Percentiles rank a stretch among this genome's conserved stretches.
Conservation (phyloP, 1,284 basidiomycete species). For the Ustilago vetiveriae region DNA sequence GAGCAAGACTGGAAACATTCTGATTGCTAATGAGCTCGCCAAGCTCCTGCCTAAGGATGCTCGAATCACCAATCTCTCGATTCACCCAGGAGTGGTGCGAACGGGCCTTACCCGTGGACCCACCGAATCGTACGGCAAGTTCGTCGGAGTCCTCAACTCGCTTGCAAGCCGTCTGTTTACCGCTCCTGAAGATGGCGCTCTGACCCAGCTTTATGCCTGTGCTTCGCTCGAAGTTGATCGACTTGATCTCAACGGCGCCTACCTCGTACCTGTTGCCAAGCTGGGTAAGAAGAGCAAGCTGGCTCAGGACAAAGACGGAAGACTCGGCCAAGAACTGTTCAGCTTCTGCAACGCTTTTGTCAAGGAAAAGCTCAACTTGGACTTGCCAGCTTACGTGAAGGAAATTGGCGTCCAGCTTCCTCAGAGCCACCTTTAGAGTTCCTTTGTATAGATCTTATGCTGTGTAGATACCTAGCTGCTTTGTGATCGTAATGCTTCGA, state of each 20-base stretch:
- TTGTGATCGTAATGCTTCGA: too few relatives aligned
- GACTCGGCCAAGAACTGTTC: slow-evolving; percentile 39
- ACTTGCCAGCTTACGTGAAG: slow-evolving; percentile 20
- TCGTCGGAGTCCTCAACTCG: slow-evolving; percentile 14
- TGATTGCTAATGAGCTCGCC: slow-evolving; percentile 49
- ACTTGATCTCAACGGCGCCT: slow-evolving; percentile 50
- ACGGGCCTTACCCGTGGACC: slow-evolving; percentile 30
- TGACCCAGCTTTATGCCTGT: slow-evolving; percentile 64
- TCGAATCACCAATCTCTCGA: slow-evolving; percentile 34
- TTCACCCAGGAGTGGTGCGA: slow-evolving; percentile 47
- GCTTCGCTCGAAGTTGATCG: slow-evolving; percentile 61
- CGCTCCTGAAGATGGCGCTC: slow-evolving; percentile 56
- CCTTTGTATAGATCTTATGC: not conserved
- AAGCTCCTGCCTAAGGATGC: slow-evolving; percentile 31
- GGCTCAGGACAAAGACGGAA: slow-evolving; percentile 41
- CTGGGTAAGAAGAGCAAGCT: slow-evolving; percentile 34
- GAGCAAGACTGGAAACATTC: slow-evolving; percentile 52
- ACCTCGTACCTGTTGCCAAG: slow-evolving; percentile 61
- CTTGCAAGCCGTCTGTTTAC: slow-evolving; percentile 40
- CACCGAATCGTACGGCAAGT: slow-evolving; percentile 38
- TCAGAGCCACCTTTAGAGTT: slow-evolving; percentile 27
- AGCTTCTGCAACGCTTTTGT: slow-evolving; percentile 38
- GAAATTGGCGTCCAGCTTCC: slow-evolving; percentile 32
- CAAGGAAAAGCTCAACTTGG: slow-evolving; percentile 42
- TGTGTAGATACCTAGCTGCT: too few relatives aligned